These are phyloP conservation scores for Byssothecium circinans DNA, from an alignment of 2,329 filamentous ascomycete genomes.

Conservation along the genomic window DNA sequence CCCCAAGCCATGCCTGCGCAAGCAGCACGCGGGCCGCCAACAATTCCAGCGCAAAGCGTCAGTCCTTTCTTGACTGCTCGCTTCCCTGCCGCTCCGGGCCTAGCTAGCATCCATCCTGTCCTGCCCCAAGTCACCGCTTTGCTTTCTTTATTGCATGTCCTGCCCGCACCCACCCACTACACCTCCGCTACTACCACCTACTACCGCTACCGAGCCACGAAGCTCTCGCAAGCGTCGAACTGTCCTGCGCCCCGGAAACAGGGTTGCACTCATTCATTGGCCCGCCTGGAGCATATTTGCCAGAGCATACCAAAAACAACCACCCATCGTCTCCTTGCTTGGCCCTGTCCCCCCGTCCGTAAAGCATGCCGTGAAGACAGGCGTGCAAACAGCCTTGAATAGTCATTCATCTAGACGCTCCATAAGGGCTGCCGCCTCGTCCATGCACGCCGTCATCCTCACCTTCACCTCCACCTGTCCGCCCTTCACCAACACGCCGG, in stretches of 20 bases:
- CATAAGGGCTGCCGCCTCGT: background rate
- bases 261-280: constrained; percentile 32
- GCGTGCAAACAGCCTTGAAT: constrained; percentile 10
- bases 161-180: background rate
- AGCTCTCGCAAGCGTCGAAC: constrained; percentile 17
- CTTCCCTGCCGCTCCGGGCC: constrained; percentile 3
- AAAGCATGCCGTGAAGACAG: constrained; percentile 21
- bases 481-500: constrained; percentile 14
- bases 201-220: background rate
- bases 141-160: constrained; percentile 20
- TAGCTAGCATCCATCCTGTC: constrained; percentile 14
- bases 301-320: constrained; percentile 32
- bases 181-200: background rate
- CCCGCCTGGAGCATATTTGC: constrained; percentile 28
- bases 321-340: constrained; percentile 35
- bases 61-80: background rate
- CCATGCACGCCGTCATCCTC: background rate
- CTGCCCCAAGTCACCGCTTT: background rate
- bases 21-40: constrained; percentile 32
- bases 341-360: constrained; percentile 12
- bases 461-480: background rate
- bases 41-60: constrained; percentile 12
- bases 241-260: constrained; percentile 23
- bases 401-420: background rate
- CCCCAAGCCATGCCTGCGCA: constrained; percentile 42